Evolutionary conservation across 2,329 filamentous ascomycete species (phyloP).

Genomic region (Sarocladiaceae sp.): DNA sequence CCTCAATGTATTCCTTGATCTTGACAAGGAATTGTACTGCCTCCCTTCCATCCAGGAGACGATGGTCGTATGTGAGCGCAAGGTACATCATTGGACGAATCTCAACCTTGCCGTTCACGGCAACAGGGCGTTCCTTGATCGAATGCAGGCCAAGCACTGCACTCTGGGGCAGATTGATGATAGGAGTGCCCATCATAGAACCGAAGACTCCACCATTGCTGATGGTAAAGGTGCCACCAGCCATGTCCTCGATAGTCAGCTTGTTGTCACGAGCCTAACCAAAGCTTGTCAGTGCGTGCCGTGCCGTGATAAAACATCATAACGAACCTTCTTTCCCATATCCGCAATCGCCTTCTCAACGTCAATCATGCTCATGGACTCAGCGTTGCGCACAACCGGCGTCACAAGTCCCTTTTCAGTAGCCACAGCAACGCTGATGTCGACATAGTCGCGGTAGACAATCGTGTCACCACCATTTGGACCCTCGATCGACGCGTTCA

Average conservation of each 20-base stretch:
- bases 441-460: slow-evolving; percentile 96
- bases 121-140: slow-evolving; percentile 91
- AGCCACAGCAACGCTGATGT: slow-evolving; percentile 94
- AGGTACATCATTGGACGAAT: slow-evolving; percentile 99
- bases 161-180: slow-evolving; percentile 95
- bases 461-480: slow-evolving; percentile 94
- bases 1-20: slow-evolving; percentile 97
- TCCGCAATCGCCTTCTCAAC: slow-evolving; percentile 93
- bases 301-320: slow-evolving; percentile 8
- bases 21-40: slow-evolving; percentile 95
- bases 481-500: slow-evolving; percentile 96
- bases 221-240: slow-evolving; percentile 96
- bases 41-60: slow-evolving; percentile 89
- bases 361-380: slow-evolving; percentile 78
- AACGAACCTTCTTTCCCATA: slow-evolving; percentile 83
- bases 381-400: slow-evolving; percentile 90
- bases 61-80: slow-evolving; percentile 95
- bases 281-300: slow-evolving; percentile 11
- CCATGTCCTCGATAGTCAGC: slow-evolving; percentile 98
- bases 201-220: slow-evolving; percentile 97
- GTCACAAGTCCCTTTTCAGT: slow-evolving; percentile 97
- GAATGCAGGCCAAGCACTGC: slow-evolving; percentile 90
- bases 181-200: slow-evolving; percentile 94
- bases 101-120: slow-evolving; percentile 88
- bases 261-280: slow-evolving; percentile 84